These are phyloP conservation scores for Penicillium sp. DNA, from an alignment of 2,329 filamentous ascomycete genomes.

Conservation along the genomic window DNA sequence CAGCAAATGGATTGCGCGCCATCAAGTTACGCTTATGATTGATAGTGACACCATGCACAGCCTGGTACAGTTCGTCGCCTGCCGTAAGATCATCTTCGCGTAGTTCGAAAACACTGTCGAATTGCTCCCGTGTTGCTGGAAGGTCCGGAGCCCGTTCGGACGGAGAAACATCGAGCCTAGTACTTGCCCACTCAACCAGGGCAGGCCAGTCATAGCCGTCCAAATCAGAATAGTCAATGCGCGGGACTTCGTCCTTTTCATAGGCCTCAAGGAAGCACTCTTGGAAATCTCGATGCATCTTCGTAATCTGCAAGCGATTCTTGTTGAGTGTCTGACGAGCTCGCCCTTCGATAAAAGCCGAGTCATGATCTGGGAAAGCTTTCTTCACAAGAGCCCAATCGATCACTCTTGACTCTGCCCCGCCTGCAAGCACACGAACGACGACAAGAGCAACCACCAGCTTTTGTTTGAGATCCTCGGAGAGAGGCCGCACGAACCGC, in stretches of 20 bases:
- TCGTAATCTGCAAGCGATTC: constrained; percentile 42
- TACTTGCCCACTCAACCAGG: constrained; percentile 49
- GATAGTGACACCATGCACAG: constrained; percentile 33
- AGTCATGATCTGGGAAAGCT: constrained; percentile 43
- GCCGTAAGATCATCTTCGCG: constrained; percentile 34
- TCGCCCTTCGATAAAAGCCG: constrained; percentile 38
- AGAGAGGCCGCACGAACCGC: constrained; percentile 25
- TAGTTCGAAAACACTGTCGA: constrained; percentile 45
- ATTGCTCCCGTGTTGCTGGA: constrained; percentile 45
- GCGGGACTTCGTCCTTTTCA: constrained; percentile 42
- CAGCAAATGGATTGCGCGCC: constrained; percentile 39
- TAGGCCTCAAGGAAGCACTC: constrained; percentile 49
- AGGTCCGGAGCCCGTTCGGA: constrained; percentile 41
- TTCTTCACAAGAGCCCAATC: constrained; percentile 48
- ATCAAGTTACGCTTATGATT: constrained; percentile 37
- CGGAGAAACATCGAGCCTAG: constrained; percentile 42
- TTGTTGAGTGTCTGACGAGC: constrained; percentile 41
- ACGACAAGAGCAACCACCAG: constrained; percentile 47
- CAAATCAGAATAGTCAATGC: constrained; percentile 47
- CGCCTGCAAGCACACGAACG: constrained; percentile 48
- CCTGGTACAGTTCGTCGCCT: constrained; percentile 40
- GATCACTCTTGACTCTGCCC: constrained; percentile 42
- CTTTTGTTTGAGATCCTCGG: constrained; percentile 33
- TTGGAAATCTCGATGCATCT: constrained; percentile 50
- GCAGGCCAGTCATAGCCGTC: constrained; percentile 48